Evolutionary conservation across 2,329 filamentous ascomycete genomes (phyloP), one percentile per base, ranked within the genome.

Genomic region (Hypoxylon sp.): DNA sequence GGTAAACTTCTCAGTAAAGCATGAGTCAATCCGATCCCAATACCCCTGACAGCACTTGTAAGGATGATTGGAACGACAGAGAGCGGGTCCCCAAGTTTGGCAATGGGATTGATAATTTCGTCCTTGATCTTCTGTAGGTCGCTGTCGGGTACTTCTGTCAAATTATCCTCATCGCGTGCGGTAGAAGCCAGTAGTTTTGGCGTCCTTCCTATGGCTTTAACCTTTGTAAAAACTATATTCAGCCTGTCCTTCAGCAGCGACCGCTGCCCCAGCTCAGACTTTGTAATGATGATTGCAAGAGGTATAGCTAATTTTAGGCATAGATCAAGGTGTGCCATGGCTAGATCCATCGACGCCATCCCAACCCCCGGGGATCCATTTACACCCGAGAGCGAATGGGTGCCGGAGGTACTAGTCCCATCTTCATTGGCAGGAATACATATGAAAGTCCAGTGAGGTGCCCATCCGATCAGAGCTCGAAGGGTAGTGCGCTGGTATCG

Each of bases 381-480:
- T 8, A 83, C 78, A 4, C 72, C 73, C 1, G 82, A 81, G 16
- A 84, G 80, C 0, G 84, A 85, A 60, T 82, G 81, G 5, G 81
- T 81, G 27, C 76, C 73, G 45, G 75, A 74, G 3, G 74, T 70
- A 2, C 72, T 71, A 47, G 77, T 73, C 11, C 90, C 88, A 9
- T 85, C 83, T 68, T 91, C 91, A 74, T 96, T 91, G 34, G 93
- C 93, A 48, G 93, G 89, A 66, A 98, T 88, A 71, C 96, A 97
- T 1, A 98, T 84, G 21, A 97, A 78, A 1, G 92, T 94, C 90
- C 96, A 99, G 76, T 98, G 94, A 7, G 96, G 96, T 37, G 92
- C 92, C 94, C 96, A 98, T 47, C 94, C 96, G 68, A 99, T 86
- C n/a, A 99, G 83, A 0, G 94, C 94, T 64, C 95, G 88, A 56